These are phyloP conservation scores for Podospora pseudopauciseta DNA, from an alignment of 495 filamentous ascomycete species.

Conservation along the genomic window DNA sequence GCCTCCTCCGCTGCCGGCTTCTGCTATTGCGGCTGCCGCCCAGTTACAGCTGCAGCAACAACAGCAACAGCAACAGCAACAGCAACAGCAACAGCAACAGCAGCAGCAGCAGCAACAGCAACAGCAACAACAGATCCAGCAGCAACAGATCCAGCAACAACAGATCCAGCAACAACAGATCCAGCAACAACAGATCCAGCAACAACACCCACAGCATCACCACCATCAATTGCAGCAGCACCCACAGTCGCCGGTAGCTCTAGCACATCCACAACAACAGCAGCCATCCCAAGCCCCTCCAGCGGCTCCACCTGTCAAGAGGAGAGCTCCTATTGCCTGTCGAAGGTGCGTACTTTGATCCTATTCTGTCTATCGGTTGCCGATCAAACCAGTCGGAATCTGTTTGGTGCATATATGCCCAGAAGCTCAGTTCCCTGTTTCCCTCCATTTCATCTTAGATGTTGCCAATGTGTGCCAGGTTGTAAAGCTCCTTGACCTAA, in stretches of 20 bases:
- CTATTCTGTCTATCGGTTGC: not conserved
- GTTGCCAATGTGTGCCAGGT: not conserved
- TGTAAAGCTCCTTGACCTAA: not conserved
- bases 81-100: not conserved
- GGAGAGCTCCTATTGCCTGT: slow-evolving; percentile 48
- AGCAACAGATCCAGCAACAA: not conserved
- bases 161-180: not conserved
- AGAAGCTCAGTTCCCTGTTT: not conserved
- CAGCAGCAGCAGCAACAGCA: not conserved
- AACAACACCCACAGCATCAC: slow-evolving; percentile 11
- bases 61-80: not conserved
- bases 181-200: not conserved
- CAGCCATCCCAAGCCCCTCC: slow-evolving; percentile 1
- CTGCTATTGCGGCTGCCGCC: not conserved
- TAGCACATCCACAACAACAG: not conserved
- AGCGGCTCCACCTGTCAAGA: slow-evolving; percentile 30
- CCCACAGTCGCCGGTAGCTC: not conserved
- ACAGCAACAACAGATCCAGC: not conserved
- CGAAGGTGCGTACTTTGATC: slow-evolving; percentile 38
- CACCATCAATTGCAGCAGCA: slow-evolving; percentile 16
- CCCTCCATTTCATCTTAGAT: not conserved
- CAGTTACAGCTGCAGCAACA: not conserved
- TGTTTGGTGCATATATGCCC: not conserved
- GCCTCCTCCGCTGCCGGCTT: slow-evolving; percentile 10
- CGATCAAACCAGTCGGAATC: not conserved